These are phyloP conservation scores for Claviceps quebecensis DNA, from an alignment of 2,329 filamentous ascomycete species.

Conservation along the genomic window DNA sequence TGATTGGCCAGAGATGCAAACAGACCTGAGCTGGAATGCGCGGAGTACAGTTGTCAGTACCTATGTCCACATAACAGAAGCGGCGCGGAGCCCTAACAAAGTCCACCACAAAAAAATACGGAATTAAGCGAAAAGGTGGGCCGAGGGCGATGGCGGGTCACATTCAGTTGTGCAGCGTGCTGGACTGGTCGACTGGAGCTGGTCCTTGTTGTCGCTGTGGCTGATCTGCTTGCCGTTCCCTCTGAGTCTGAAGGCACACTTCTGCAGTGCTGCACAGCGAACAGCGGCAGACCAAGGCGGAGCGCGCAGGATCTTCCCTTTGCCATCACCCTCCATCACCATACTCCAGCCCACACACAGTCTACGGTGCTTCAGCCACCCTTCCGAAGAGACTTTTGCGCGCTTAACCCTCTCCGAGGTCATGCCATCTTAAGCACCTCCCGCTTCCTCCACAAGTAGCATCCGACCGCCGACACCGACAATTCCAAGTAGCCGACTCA, in stretches of 20 bases:
- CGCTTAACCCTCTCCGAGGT: slow-evolving; percentile 17
- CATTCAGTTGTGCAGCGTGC: not conserved
- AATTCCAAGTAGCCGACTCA: slow-evolving; percentile 19
- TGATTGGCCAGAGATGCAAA: not conserved
- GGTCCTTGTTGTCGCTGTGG: no score
- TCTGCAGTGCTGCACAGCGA: not conserved
- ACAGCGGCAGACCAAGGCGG: slow-evolving; percentile 1
- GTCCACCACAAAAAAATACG: slow-evolving; percentile 13
- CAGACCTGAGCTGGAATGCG: slow-evolving; percentile 1
- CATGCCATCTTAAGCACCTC: slow-evolving; percentile 24
- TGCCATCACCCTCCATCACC: slow-evolving; percentile 6
- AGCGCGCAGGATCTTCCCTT: slow-evolving; percentile 11
- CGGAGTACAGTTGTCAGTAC: no score
- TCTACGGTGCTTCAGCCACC: slow-evolving; percentile 5
- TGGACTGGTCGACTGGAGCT: no score
- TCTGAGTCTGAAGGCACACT: not conserved
- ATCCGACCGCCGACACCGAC: slow-evolving; percentile 27
- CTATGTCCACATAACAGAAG: no score
- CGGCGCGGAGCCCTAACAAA: slow-evolving; percentile 12
- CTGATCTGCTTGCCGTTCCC: no score
- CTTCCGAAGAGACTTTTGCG: slow-evolving; percentile 9
- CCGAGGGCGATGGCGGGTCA: not conserved
- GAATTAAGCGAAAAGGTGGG: slow-evolving; percentile 11
- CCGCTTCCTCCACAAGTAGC: slow-evolving; percentile 18
- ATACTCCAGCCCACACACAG: slow-evolving; percentile 1